Evolutionary conservation across 257 asterid genomes (phyloP).

Genomic region (Knoxia roxburghii): DNA sequence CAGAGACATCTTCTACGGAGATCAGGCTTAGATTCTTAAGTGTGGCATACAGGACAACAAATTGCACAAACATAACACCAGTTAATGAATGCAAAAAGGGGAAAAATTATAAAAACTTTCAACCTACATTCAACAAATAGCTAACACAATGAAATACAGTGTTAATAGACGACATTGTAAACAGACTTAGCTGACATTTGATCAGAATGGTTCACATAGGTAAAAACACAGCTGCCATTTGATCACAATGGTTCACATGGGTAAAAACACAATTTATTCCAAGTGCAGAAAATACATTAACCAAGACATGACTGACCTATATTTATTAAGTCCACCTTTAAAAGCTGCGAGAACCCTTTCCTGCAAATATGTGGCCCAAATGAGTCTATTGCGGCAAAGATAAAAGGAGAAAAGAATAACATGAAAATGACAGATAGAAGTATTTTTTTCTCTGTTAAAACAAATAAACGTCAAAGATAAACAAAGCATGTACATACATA

Average conservation of each 20-base stretch:
- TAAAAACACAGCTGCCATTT: not conserved
- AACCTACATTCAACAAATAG: not conserved
- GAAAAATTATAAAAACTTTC: not conserved
- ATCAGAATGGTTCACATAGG: not conserved
- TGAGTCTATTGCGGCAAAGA: not conserved
- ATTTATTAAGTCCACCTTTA: not conserved
- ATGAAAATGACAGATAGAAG: not conserved
- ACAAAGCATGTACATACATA: not conserved
- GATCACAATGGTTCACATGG: too few relatives aligned
- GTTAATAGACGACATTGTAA: not conserved
- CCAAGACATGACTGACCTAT: not conserved
- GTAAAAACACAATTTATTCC: not conserved
- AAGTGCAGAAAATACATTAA: not conserved
- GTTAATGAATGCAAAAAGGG: not conserved
- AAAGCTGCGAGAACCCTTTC: not conserved
- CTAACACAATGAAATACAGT: not conserved
- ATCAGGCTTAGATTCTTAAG: not conserved
- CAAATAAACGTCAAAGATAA: not conserved
- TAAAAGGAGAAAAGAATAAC: not conserved
- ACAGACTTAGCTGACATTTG: not conserved
- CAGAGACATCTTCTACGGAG: not conserved
- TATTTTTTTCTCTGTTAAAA: not conserved
- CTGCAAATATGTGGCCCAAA: not conserved
- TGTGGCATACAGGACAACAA: not conserved
- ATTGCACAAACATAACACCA: not conserved